Base-by-base conservation (phyloP, 768 basidiomycete genomes). In the Amanita muscaria region DNA sequence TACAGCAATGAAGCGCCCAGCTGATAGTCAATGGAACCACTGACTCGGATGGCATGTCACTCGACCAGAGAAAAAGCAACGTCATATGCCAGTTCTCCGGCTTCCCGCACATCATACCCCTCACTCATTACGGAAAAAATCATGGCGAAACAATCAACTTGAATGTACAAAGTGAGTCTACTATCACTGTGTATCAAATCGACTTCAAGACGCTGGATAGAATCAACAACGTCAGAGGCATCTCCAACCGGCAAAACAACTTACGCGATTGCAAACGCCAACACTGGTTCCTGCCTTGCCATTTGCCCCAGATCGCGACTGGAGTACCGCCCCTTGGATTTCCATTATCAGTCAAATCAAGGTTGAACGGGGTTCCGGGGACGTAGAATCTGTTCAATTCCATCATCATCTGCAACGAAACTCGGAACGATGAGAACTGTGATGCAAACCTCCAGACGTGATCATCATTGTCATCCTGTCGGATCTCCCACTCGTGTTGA, bases 401-500 rank as follows among this genome's bases (percentile, higher is more conserved):
- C 10, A 11, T 27, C 9, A 25, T 10, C 44, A 30, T 14, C 5
- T 12, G 9, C 11, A 14, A 5, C 12, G 15, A 1, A 18, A 8
- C 23, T n/a, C 11, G n/a, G 10, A 19, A 14, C 38, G 44, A n/a
- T 12, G 22, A 43, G 11, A 10, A 4, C 15, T 27, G 16, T 23
- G 18, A 19, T 22, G 12, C 27, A 12, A n/a, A 60, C 59, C 59
- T 58, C 46, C 41, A 53, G n/a, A 39, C 49, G 16, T 14, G n/a
- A 2, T 7, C 5, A 27, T 55, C 39, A 2, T 48, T 34, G 3
- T 49, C 39, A 32, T 58, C 59, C 14, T 15, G 55, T 12, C n/a
- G 42, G 44, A 60, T 54, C 15, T 60, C 53, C 59, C 46, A 47
- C 15, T 33, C 11, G 21, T 11, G 33, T 8, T 40, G 15, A 15